Evolutionary conservation across 305 asterid genomes (phyloP).

Genomic region (Striga hermonthica): DNA sequence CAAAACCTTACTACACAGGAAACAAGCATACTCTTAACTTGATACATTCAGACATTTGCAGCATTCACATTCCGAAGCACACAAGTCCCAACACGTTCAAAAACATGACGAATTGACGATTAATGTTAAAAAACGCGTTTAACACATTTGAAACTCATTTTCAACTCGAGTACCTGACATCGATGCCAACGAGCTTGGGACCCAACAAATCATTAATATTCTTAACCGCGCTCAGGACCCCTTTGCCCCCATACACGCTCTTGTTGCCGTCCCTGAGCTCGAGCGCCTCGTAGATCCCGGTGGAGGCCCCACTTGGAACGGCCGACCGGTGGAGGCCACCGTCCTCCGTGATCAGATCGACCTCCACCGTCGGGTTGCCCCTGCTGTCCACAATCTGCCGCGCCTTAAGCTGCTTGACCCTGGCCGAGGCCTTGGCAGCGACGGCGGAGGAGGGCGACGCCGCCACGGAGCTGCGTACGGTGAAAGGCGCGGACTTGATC

Average conservation of each 20-base stretch:
- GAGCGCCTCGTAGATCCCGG: conserved; percentile 95
- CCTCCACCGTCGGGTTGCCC: conserved; percentile 97
- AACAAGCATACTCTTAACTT: too few relatives aligned
- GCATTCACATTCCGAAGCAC: background rate
- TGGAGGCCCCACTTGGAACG: conserved; percentile 97
- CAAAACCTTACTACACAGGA: too few relatives aligned
- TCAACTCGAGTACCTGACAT: conserved; percentile 60
- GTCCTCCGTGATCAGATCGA: conserved; percentile 80
- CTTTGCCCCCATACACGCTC: conserved; percentile 84
- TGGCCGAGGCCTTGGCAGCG: conserved; percentile 40
- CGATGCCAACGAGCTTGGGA: conserved; percentile 82
- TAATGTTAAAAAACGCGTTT: too few relatives aligned
- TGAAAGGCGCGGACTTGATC: conserved; percentile 38
- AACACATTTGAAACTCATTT: too few relatives aligned
- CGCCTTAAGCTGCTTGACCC: conserved; percentile 67
- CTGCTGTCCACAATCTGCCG: conserved; percentile 97
- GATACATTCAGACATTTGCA: too few relatives aligned
- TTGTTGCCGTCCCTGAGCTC: conserved; percentile 93
- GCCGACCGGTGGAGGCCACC: conserved; percentile 76
- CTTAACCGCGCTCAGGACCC: conserved; percentile 76
- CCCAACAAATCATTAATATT: conserved; percentile 73
- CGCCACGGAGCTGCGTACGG: conserved; percentile 54
- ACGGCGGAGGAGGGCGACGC: conserved; percentile 46
- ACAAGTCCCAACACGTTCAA: background rate
- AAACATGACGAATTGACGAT: too few relatives aligned